Percentiles rank a stretch among this genome's conserved stretches.
Conservation (phyloP, 768 basidiomycete genomes). For the Boletus coccyginus region DNA sequence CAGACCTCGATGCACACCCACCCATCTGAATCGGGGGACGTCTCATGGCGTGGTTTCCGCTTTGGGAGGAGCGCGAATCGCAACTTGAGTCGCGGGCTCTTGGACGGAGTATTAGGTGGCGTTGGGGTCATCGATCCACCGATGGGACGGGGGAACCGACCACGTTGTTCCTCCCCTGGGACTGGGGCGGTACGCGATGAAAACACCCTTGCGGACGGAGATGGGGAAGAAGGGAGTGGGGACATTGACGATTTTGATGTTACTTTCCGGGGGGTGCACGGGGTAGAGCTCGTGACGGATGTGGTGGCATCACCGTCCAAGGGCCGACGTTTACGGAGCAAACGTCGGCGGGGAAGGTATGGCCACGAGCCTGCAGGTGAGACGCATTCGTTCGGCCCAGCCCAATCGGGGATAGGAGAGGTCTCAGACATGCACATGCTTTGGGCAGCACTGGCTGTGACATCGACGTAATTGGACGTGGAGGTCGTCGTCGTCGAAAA, state of each 20-base stretch:
- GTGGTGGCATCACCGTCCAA: neutral
- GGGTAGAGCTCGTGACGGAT: neutral
- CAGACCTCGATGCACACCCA: conserved; percentile 32
- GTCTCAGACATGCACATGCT: neutral
- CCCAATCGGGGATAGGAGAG: conserved; percentile 4
- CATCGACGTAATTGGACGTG: conserved; percentile 31
- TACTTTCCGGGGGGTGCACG: conserved; percentile 15
- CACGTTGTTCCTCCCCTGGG: neutral
- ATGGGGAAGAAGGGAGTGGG: conserved; percentile 1
- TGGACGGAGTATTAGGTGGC: conserved; percentile 13
- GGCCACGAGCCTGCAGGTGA: conserved; percentile 25
- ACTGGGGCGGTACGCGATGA: neutral
- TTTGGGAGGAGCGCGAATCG: conserved; percentile 16
- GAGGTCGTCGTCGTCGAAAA: conserved; percentile 36
- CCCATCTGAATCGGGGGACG: conserved; percentile 20
- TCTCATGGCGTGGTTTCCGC: conserved; percentile 12
- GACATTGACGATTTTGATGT: neutral
- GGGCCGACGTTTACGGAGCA: conserved; percentile 32
- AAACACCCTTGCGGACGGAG: neutral
- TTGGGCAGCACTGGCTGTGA: neutral
- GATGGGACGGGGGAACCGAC: conserved; percentile 5
- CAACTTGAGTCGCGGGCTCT: conserved; percentile 13
- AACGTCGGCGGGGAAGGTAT: conserved; percentile 20
- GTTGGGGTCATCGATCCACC: neutral
- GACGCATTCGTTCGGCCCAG: neutral